A percentile compares a stretch with the other conserved stretches of the same genome.
phyloP scores from a whole-genome alignment of 805 yeast genomes.

The Metschnikowia shivogae region DNA sequence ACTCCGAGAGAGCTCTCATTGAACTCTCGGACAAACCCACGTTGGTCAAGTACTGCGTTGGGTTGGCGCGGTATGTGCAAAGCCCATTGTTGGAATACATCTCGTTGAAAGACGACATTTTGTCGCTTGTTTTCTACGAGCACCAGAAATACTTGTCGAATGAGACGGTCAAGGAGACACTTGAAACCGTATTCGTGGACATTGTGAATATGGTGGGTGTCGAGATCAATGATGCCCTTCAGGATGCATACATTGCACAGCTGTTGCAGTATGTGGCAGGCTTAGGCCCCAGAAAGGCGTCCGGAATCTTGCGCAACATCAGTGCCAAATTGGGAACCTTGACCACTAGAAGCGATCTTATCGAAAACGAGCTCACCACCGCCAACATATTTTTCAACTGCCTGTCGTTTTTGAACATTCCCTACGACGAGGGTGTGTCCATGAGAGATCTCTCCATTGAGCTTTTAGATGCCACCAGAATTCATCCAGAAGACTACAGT shows the following conservation, averaged over 20 bases:
- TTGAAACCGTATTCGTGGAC: slow-evolving; percentile 84
- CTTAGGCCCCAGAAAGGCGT: slow-evolving; percentile 91
- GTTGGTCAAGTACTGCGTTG: slow-evolving; percentile 78
- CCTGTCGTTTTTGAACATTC: slow-evolving; percentile 83
- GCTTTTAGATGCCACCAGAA: slow-evolving; percentile 87
- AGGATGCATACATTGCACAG: slow-evolving; percentile 67
- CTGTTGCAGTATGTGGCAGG: slow-evolving; percentile 81
- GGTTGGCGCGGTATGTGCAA: slow-evolving; percentile 86
- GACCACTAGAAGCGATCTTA: slow-evolving; percentile 70
- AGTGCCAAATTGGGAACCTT: slow-evolving; percentile 58
- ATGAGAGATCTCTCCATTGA: slow-evolving; percentile 63
- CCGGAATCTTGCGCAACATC: slow-evolving; percentile 77
- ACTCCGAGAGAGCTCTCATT: slow-evolving; percentile 64
- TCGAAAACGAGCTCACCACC: slow-evolving; percentile 73
- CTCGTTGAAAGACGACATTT: slow-evolving; percentile 69
- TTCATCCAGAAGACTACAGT: slow-evolving; percentile 97
- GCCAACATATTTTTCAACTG: slow-evolving; percentile 86
- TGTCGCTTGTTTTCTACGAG: slow-evolving; percentile 63
- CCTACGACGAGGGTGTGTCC: slow-evolving; percentile 55
- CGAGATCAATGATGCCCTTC: slow-evolving; percentile 84
- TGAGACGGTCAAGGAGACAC: slow-evolving; percentile 59
- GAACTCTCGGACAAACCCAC: slow-evolving; percentile 86
- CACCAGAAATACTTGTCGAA: slow-evolving; percentile 67
- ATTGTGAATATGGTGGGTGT: slow-evolving; percentile 88
- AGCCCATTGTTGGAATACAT: slow-evolving; percentile 91